Evolutionary conservation across 129 eudicot genomes (phyloP), one percentile per base, ranked within the genome.

Genomic region (Sambucus nigra): DNA sequence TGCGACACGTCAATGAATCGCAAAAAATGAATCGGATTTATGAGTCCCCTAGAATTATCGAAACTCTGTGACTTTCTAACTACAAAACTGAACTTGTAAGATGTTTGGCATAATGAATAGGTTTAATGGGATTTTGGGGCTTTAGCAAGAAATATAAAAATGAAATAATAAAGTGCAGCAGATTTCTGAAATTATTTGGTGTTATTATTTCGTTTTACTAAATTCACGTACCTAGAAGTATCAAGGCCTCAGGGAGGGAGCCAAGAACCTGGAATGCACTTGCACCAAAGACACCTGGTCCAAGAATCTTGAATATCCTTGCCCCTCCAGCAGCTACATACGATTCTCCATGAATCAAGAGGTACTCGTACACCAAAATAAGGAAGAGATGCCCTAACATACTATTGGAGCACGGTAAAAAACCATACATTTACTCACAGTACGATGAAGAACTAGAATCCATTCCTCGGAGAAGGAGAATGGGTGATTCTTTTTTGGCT

Each of bases 261-360:
- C 84, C 84, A 48, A 88, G 75, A 52, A 88, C 63, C 23, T 81
- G 91, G 61, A 88, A 78, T 10, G 82, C 85, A 76, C 86, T 75
- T 1, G 89, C 96, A 59, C 96, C 94, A 15, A 88, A 80, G 44
- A 83, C 55, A 14, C 96, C 94, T 31, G 97, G 86, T 16, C 97
- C 97, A 63, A 88, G 79, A 65, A 88, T 88, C 72, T 78, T 81
- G 71, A 88, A 79, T 29, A 88, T 65, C 57, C 72, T 69, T 59
- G 80, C 79, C 25, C 92, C 86, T 15, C 97, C 97, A 6, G 74
- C 44, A 15, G 79, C 82, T 0, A 88, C 79, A 41, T 80, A 78
- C 0, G 76, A 61, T 52, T 81, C 94, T 8, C 87, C 97, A 7
- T 73, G 73, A 32, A 71, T 80, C 71, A 88, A 39, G 13, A 88